A percentile compares a stretch with the other conserved stretches of the same genome.
These are phyloP conservation scores for Wickerhamiella sergipiensis DNA, from an alignment of 805 yeast genomes.

Conservation along the genomic window DNA sequence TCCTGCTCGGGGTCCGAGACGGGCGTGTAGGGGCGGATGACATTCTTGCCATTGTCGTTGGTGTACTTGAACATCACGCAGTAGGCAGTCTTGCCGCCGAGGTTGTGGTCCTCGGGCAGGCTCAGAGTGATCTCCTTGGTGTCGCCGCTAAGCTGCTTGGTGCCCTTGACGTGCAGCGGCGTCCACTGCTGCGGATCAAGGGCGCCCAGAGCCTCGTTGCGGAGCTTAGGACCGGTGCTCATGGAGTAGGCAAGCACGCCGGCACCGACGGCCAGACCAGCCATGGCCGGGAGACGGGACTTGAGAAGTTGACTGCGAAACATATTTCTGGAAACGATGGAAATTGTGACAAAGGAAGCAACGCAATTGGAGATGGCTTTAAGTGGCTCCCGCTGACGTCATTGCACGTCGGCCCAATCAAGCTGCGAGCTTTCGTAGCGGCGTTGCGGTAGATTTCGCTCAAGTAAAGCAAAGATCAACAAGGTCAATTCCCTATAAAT, in stretches of 20 bases:
- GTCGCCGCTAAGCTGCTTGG: constrained; percentile 20
- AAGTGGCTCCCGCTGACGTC: constrained; percentile 15
- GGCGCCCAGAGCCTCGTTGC: constrained; percentile 15
- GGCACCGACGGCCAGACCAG: constrained; percentile 34
- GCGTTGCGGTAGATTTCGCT: too few relatives aligned
- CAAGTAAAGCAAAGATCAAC: too few relatives aligned
- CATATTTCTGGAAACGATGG: constrained; percentile 5
- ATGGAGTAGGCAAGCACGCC: constrained; percentile 27
- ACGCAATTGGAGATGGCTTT: neutral
- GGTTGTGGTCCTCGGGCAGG: constrained; percentile 52
- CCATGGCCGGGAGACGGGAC: constrained; percentile 8
- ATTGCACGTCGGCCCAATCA: neutral
- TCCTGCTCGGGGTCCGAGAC: constrained; percentile 50
- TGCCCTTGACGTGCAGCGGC: constrained; percentile 16
- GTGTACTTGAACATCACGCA: constrained; percentile 68
- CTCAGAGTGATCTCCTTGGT: constrained; percentile 58
- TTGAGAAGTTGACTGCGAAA: constrained; percentile 2
- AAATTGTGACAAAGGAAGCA: constrained; percentile 4
- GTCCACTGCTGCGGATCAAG: constrained; percentile 24
- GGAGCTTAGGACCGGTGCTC: constrained; percentile 21
- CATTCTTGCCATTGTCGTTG: constrained; percentile 62
- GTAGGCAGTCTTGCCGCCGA: constrained; percentile 73
- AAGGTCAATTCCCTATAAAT: too few relatives aligned
- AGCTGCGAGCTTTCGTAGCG: too few relatives aligned
- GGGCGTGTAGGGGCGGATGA: constrained; percentile 78